Conservation (phyloP, 345 rosid species). For the Ailanthus altissimus region DNA sequence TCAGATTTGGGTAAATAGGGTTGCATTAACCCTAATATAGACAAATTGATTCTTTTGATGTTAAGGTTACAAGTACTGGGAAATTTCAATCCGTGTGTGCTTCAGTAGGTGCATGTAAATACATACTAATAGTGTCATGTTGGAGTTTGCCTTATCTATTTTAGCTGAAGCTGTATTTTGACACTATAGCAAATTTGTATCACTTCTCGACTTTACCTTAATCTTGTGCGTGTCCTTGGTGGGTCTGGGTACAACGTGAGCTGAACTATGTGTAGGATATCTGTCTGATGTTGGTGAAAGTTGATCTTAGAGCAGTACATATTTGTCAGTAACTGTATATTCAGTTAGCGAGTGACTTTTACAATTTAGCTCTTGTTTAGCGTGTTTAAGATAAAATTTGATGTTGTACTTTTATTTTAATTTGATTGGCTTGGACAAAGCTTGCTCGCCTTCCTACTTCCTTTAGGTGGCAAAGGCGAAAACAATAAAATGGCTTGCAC, state of each 20-base stretch:
- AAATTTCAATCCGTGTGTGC: neutral
- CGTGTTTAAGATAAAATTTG: neutral
- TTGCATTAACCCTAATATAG: neutral
- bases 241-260: neutral
- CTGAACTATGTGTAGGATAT: neutral
- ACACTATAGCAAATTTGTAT: neutral
- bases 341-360: neutral
- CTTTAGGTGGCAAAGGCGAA: neutral
- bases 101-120: neutral
- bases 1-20: neutral
- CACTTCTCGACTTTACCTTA: neutral
- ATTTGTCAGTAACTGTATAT: neutral
- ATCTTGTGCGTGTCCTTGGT: neutral
- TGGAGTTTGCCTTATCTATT: neutral
- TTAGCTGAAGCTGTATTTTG: neutral
- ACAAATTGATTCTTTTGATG: neutral
- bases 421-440: neutral
- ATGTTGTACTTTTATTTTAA: neutral
- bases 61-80: neutral
- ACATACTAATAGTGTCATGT: neutral
- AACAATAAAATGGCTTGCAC: neutral
- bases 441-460: neutral
- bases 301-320: conserved; percentile 1
- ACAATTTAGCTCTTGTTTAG: neutral
- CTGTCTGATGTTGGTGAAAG: neutral